These are phyloP conservation scores for Ceratobasidium sp. DNA, from an alignment of 1,284 basidiomycete species.

Conservation along the genomic window DNA sequence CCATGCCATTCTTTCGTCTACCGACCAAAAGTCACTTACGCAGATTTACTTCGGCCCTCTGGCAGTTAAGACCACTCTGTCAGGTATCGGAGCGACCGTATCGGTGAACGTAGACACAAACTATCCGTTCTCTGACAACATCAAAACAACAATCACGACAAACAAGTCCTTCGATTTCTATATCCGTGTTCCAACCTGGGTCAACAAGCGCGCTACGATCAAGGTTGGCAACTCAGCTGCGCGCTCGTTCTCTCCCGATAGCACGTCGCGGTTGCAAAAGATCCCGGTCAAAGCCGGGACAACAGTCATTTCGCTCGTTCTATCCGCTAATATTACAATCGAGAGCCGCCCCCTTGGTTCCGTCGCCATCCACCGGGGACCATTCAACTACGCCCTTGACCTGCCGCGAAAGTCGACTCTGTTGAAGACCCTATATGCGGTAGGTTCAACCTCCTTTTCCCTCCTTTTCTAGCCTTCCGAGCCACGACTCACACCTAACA, in stretches of 20 bases:
- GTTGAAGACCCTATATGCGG: slow-evolving; percentile 15
- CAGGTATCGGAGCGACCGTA: slow-evolving; percentile 53
- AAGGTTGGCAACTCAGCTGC: slow-evolving; percentile 55
- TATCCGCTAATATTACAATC: slow-evolving; percentile 58
- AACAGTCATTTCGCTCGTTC: slow-evolving; percentile 55
- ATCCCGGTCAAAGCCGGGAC: slow-evolving; percentile 55
- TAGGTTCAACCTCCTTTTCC: background rate
- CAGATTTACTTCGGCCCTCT: slow-evolving; percentile 66
- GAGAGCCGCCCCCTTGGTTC: slow-evolving; percentile 61
- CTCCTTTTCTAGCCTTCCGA: background rate
- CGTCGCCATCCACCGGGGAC: slow-evolving; percentile 62
- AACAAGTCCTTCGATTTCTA: slow-evolving; percentile 59
- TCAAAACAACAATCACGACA: slow-evolving; percentile 59
- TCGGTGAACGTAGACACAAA: slow-evolving; percentile 56
- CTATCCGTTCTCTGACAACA: slow-evolving; percentile 63
- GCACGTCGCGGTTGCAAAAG: slow-evolving; percentile 56
- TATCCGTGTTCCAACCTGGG: slow-evolving; percentile 63
- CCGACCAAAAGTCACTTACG: slow-evolving; percentile 58
- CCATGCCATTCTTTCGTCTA: slow-evolving; percentile 62
- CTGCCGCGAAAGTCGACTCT: slow-evolving; percentile 55
- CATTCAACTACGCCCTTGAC: slow-evolving; percentile 64
- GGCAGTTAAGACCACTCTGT: slow-evolving; percentile 54
- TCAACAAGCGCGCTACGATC: slow-evolving; percentile 57
- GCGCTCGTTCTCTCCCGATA: slow-evolving; percentile 50
- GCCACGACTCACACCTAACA: slow-evolving; percentile 52